Evolutionary conservation across 2,329 filamentous ascomycete genomes (phyloP).

Genomic region (Fusarium falciforme): DNA sequence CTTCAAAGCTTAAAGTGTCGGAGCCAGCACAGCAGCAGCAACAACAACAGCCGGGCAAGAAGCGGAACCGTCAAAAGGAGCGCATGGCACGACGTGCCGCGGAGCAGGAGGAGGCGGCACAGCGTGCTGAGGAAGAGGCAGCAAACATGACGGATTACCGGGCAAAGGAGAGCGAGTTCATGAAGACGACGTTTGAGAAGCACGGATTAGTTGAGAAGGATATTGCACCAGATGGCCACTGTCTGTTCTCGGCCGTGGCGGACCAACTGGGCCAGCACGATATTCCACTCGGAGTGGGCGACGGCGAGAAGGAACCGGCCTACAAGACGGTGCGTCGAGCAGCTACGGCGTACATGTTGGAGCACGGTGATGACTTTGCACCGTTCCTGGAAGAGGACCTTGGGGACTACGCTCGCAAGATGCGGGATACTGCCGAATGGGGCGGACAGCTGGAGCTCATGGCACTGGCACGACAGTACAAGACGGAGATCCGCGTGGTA

Average conservation of each 20-base stretch:
- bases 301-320: constrained; percentile 44
- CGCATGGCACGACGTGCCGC: constrained; percentile 89
- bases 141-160: constrained; percentile 78
- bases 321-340: constrained; percentile 77
- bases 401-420: constrained; percentile 77
- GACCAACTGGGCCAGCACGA: constrained; percentile 76
- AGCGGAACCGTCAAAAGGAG: constrained; percentile 91
- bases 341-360: constrained; percentile 81
- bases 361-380: constrained; percentile 82
- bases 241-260: constrained; percentile 90
- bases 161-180: constrained; percentile 74
- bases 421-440: constrained; percentile 93
- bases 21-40: constrained; percentile 17
- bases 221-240: constrained; percentile 92
- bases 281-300: constrained; percentile 53
- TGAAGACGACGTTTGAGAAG: constrained; percentile 74
- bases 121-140: constrained; percentile 80
- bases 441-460: constrained; percentile 91
- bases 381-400: constrained; percentile 89
- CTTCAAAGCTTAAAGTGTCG: constrained; percentile 38
- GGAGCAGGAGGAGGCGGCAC: constrained; percentile 78
- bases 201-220: constrained; percentile 78
- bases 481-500: constrained; percentile 83
- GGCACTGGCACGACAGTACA: constrained; percentile 85
- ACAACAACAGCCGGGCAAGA: constrained; percentile 62